Conservation (phyloP, 2,329 filamentous ascomycete species). For the Fusarium miscanthi region DNA sequence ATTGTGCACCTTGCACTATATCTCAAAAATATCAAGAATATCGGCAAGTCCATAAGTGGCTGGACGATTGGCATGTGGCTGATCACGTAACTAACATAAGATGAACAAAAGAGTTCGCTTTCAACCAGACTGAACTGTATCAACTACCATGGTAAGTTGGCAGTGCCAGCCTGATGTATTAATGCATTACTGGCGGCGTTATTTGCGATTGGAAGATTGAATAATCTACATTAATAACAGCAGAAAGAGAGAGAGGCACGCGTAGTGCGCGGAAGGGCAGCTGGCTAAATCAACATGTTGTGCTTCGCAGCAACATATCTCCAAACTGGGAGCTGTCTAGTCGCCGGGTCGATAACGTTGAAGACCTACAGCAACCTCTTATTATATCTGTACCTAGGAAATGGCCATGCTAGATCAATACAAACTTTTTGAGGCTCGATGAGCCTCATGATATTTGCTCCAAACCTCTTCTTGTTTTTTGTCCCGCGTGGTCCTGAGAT, state of each 20-base stretch:
- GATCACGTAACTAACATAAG: slow-evolving; percentile 31
- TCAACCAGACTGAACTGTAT: slow-evolving; percentile 27
- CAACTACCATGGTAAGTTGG: slow-evolving; percentile 24
- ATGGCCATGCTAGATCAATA: slow-evolving; percentile 48
- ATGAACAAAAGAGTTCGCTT: slow-evolving; percentile 26
- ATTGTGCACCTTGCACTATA: slow-evolving; percentile 16
- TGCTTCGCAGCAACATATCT: background rate
- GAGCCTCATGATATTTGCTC: slow-evolving; percentile 12
- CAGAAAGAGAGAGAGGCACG: slow-evolving; percentile 10
- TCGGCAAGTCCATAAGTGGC: slow-evolving; percentile 32
- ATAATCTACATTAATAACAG: slow-evolving; percentile 40
- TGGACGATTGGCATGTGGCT: slow-evolving; percentile 20
- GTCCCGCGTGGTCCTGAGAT: background rate
- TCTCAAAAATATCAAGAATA: background rate
- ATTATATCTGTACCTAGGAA: slow-evolving; percentile 46
- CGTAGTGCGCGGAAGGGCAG: slow-evolving; percentile 9
- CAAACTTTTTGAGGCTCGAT: slow-evolving; percentile 34
- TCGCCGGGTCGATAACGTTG: background rate
- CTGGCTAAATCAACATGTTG: background rate
- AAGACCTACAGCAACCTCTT: slow-evolving; percentile 22
- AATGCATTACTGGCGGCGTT: slow-evolving; percentile 31
- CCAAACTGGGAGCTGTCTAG: slow-evolving; percentile 9
- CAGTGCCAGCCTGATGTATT: slow-evolving; percentile 21
- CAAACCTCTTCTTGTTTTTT: background rate
- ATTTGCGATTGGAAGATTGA: slow-evolving; percentile 28